phyloP scores from a whole-genome alignment of 1,284 basidiomycete genomes.

The Vanrija sp. region DNA sequence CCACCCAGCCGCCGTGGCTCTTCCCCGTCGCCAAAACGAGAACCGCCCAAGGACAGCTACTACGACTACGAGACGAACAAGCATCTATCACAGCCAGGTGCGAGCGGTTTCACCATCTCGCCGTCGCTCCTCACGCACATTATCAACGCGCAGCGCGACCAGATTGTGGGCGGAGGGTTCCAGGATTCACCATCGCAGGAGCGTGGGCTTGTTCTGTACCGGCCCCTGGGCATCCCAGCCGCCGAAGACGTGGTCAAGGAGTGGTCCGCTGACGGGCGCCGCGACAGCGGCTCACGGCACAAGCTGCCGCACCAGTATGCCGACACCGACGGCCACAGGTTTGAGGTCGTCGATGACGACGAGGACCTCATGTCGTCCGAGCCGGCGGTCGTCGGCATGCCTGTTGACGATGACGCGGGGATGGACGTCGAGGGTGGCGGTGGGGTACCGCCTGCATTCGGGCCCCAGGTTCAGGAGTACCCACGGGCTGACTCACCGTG shows the following conservation, averaged over 20 bases:
- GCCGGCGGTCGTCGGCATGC: not conserved
- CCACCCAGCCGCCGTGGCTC: slow-evolving; percentile 6
- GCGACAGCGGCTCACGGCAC: not conserved
- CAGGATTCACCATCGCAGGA: slow-evolving; percentile 6
- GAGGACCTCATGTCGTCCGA: slow-evolving; percentile 9
- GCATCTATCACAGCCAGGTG: slow-evolving; percentile 38
- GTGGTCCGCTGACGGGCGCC: slow-evolving; percentile 1
- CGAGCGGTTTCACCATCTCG: slow-evolving; percentile 40
- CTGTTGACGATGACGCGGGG: not conserved
- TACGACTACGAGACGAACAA: slow-evolving; percentile 16
- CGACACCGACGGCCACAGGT: slow-evolving; percentile 1
- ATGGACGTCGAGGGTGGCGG: not conserved
- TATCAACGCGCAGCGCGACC: slow-evolving; percentile 31
- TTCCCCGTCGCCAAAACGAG: not conserved
- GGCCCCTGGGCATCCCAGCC: slow-evolving; percentile 27
- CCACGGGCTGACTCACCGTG: not conserved
- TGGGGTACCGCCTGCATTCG: not conserved
- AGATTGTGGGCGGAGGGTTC: slow-evolving; percentile 4
- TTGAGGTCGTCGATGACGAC: slow-evolving; percentile 15
- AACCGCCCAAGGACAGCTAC: not conserved
- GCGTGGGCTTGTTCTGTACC: slow-evolving; percentile 36
- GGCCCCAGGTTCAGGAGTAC: not conserved
- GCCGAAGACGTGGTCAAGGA: slow-evolving; percentile 9
- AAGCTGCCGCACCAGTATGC: not conserved
- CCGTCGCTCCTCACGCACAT: slow-evolving; percentile 45